Base-by-base conservation (phyloP, 2,329 filamentous ascomycete species). In the Trichoderma semiorbis region DNA sequence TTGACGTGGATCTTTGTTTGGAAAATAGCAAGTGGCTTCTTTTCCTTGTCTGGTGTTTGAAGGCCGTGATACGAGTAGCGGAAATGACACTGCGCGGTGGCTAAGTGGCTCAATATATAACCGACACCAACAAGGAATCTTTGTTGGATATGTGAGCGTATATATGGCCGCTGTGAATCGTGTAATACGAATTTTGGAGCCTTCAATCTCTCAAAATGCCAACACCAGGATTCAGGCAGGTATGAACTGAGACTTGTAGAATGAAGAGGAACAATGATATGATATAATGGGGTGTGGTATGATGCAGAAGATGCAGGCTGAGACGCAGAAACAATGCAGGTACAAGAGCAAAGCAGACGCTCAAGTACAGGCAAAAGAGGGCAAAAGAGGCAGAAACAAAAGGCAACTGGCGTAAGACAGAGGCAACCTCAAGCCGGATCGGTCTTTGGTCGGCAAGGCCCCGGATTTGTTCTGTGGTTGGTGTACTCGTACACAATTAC, bases 271-370 rank as follows among this genome's bases (percentile, higher is more conserved):
- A 57, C 1, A 8, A 55, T 50, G n/a, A 50, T 21, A 10, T 50
- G 43, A 50, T 47, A 11, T 21, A 11, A 47, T 39, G 1, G 1
- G 43, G 16, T 50, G 12, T 11, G n/a, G 10, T 3, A 18, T n/a
- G 43, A 11, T 3, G 43, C 10, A 50, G n/a, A 50, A 34, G 28
- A 60, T 11, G 57, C 30, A 34, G n/a, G 58, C 32, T 26, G 32
- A 62, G n/a, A 39, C 18, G 58, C 7, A 61, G 58, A 61, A 61
- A 3, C 58, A 18, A n/a, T 7, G 58, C 32, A 80, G 5, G 81
- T 80, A 12, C 78, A 79, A 30, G 24, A 39, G 83, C 32, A 78
- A 73, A 78, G 78, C 24, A 11, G 76, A 76, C 16, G 83, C 81
- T 36, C 81, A 83, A 26, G 78, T 75, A 12, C 76, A 77, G 62